Base-by-base conservation (phyloP, 2,329 filamentous ascomycete species). In the Acrocalymma vagum region DNA sequence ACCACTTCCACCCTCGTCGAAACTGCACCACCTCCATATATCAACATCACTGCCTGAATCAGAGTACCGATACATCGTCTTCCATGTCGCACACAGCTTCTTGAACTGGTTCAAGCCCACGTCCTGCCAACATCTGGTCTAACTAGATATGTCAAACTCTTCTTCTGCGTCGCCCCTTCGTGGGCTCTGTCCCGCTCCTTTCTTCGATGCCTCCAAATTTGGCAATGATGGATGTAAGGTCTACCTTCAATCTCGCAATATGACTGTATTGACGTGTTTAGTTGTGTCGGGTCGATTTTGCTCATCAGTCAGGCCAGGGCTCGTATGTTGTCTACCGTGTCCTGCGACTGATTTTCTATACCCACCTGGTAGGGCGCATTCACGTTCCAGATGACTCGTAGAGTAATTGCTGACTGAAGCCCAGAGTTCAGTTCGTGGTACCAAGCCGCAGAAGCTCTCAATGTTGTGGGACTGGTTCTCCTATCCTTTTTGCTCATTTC, bases 301-400 rank as follows among this genome's bases (percentile, higher is more conserved):
- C 67, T 73, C 81, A 29, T 54, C 66, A 0, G 54, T 80, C 16
- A 63, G 74, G 5, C 69, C 72, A 9, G 76, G 76, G 23, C 56
- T 84, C 4, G 77, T 76, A 23, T 99, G 94, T 69, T 99, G 94
- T 69, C 71, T 99, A 42, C 94, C 94, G 47, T 99, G 94, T 69
- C 94, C 94, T 21, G 78, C 89, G 61, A 87, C 88, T 9, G 83
- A 93, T 42, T 97, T 87, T 86, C 71, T 81, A 27, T 87, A 86
- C 56, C 76, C 78, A 15, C 72, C 81, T 44, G 73, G 80, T 84
- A 65, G 13, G 9, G 14, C 33, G n/a, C 11, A n/a, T 4, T 13
- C 5, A 21, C 29, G 9, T 20, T 38, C 21, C 15, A 29, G 6
- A 34, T 23, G 2, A 14, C 38, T 55, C 45, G 55, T 59, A 25